Evolutionary conservation across 805 yeast species (phyloP), one percentile per base, ranked within the genome.

Genomic region (Myxozyma geophila): DNA sequence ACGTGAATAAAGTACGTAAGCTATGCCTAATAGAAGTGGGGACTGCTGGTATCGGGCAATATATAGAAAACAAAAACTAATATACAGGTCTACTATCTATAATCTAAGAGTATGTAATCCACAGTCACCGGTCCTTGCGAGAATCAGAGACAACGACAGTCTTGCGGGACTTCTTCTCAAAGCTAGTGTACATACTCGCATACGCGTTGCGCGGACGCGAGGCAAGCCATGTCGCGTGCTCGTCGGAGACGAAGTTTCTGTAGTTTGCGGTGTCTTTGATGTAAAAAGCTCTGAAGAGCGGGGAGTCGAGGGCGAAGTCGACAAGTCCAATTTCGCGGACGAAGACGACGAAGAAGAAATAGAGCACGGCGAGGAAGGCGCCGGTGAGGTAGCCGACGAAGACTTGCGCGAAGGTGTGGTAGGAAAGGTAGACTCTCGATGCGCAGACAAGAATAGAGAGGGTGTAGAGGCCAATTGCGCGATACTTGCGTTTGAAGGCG

Each of bases 341-440:
- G 7, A 87, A 62, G 0, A 84, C 77, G 3, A 83, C 82, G 0
- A 81, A 73, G 3, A 81, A 64, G 70, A 84, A 89, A 78, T 87
- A 91, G 0, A 74, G 64, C 6, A 83, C 68, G 0, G 95, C 96
- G 8, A 85, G 71, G 0, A 82, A 70, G 0, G 78, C 69, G 0
- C 99, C 98, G 7, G 88, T 74, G 7, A 81, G 65, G 2, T 82
- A 75, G 0, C 99, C 99, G 7, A 88, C 88, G 10, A 81, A 51
- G 0, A 92, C 95, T 75, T 95, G 99, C 23, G 78, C 78, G 17
- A 77, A 58, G 21, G 89, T 82, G 76, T 93, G 99, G 73, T 95
- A 93, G 63, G 83, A 80, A 59, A 95, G 78, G 72, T 90, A 88
- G 36, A 89, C 87, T 60, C 67, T 58, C 21, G 67, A 64, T 36